Base-by-base conservation (phyloP, 768 basidiomycete genomes). In the Nidula microcarpa region DNA sequence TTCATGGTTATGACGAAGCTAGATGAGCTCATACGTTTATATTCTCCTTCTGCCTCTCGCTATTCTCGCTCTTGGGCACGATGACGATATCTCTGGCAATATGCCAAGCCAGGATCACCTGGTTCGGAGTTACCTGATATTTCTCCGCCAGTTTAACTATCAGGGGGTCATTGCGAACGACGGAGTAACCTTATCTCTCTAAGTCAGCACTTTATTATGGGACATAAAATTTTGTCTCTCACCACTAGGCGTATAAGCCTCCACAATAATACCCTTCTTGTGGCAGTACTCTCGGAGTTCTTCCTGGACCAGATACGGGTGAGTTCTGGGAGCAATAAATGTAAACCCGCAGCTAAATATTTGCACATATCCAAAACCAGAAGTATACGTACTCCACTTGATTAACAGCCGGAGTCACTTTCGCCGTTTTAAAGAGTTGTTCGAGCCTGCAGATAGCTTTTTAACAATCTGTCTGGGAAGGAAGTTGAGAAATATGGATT, bases 51-150 rank as follows among this genome's bases (percentile, higher is more conserved):
- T 84, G 80, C 45, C 76, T 68, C 17, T 72, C 71, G 16, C 62
- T 60, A 53, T 81, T 71, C 16, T 66, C 65, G 51, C 78, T 80
- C 67, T 78, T 80, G 2, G 81, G 79, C 3, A 81, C 66, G 5
- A 74, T 69, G 16, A 70, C 62, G 5, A 71, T 73, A 0, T 75
- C 74, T 23, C 79, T 65, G 14, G 74, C 68, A 37, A 81, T 46
- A 57, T 80, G 76, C 81, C 81, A 84, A 0, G 76, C 74, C 6
- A 84, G 63, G 30, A 74, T 72, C 35, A 84, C 64, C 61, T 82
- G 80, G 4, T 70, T 76, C 1, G 79, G 67, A 0, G 72, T 64
- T 3, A 68, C 77, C 4, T 68, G 69, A 61, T 82, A 75, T 54
- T 81, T 82, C 53, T 67, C 56, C 6, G 81, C 79, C 5, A 84